Conservation (phyloP, 176 grass and related monocot genomes). For the Carex cristatella region DNA sequence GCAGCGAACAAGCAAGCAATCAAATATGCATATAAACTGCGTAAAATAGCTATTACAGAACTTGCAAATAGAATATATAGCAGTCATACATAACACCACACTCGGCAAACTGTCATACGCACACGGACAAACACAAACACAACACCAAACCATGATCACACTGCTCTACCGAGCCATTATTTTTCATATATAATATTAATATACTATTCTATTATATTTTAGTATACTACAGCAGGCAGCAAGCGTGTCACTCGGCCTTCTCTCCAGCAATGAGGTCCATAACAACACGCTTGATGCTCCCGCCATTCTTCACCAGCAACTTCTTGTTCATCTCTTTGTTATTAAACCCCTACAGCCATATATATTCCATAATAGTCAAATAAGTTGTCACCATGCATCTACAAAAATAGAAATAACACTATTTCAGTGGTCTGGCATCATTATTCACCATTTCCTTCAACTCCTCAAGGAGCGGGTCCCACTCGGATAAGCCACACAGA, state of each 20-base stretch:
- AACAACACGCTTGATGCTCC: conserved; percentile 56
- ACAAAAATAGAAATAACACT: not conserved
- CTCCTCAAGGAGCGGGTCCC: conserved; percentile 60
- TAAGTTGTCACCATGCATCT: not conserved
- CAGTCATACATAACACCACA: not conserved
- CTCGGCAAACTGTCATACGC: not conserved
- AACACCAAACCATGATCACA: conserved; percentile 16
- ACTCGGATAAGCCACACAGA: conserved; percentile 50
- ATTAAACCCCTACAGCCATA: conserved; percentile 43
- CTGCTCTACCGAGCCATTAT: not conserved
- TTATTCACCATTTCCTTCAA: conserved; percentile 54
- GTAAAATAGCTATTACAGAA: not conserved
- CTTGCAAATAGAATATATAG: not conserved
- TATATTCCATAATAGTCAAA: not conserved
- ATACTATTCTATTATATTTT: conserved; percentile 13
- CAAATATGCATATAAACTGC: not conserved
- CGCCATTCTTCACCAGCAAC: conserved; percentile 28
- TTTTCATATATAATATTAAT: conserved; percentile 17
- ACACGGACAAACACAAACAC: not conserved
- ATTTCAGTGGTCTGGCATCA: not conserved
- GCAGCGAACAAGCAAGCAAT: not conserved
- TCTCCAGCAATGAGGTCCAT: conserved; percentile 35
- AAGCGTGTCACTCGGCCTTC: conserved; percentile 24
- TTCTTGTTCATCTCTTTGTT: conserved; percentile 47
- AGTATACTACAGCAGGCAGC: not conserved